Base-by-base conservation (phyloP, 805 yeast species). In the Maudiozyma bulderi region DNA sequence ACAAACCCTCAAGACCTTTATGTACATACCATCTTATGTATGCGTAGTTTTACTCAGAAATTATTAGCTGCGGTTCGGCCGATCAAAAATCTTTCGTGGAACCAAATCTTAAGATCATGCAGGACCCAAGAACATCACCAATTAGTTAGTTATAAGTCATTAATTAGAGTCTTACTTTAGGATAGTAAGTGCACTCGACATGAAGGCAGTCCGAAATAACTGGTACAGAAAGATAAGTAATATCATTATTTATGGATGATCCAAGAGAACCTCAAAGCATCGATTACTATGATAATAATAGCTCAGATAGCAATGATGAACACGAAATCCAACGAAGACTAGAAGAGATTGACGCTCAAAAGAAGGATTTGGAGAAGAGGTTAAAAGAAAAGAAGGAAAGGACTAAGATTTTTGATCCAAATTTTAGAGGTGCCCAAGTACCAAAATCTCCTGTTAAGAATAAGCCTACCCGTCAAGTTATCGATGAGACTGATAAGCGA, bases 371-470 rank as follows among this genome's bases (percentile, higher is more conserved):
- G 4, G 48, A 63, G 20, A 50, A 53, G 10, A 50, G 67, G 15
- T 47, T 65, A 26, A 46, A 51, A 34, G 46, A 42, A 14, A 57
- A 59, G 50, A 53, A 56, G 40, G 44, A 51, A n/a, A 47, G 47
- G 8, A 43, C 41, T 14, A 54, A 48, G 47, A 40, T 30, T 13
- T 14, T 28, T 6, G 62, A 58, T 49, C 60, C 65, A 31, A 57
- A 58, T 47, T 53, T 66, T 45, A 57, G 54, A 29, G 57, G 34
- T 8, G 52, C 57, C 2, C 62, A 59, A 39, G 59, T 60, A 2
- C 52, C 56, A 9, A 55, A 59, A 0, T 66, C 72, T 0, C 70
- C 67, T 20, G 62, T 68, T 57, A 40, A 39, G 29, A 15, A 41
- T 6, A 33, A 8, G 3, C 28, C 32, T 2, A 15, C 35, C 4